phyloP scores from a whole-genome alignment of 2,329 filamentous ascomycete genomes.

The Fonsecaea erecta region DNA sequence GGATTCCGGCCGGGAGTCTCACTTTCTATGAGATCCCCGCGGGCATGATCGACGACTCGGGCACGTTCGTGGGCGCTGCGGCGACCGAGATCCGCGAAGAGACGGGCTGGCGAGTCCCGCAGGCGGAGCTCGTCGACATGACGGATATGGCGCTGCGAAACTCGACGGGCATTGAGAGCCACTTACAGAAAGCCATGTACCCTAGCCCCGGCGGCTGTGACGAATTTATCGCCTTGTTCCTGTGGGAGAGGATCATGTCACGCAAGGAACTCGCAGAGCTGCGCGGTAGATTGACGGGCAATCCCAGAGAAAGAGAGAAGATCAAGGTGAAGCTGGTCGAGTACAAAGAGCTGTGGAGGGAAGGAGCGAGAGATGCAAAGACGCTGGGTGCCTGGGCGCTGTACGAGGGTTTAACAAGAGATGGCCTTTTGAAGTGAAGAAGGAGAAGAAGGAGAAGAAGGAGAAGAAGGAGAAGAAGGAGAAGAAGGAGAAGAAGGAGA shows the following conservation, averaged over 20 bases:
- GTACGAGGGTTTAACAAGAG: slow-evolving; percentile 57
- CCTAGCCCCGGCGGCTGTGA: slow-evolving; percentile 62
- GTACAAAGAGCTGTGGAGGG: slow-evolving; percentile 58
- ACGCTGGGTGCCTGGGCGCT: slow-evolving; percentile 59
- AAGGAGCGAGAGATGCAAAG: slow-evolving; percentile 60
- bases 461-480: too few species aligned
- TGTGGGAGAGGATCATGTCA: slow-evolving; percentile 59
- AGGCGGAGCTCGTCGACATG: slow-evolving; percentile 58
- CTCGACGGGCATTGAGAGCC: slow-evolving; percentile 40
- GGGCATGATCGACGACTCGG: slow-evolving; percentile 63
- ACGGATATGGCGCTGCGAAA: slow-evolving; percentile 51
- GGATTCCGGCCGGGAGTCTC: slow-evolving; percentile 60
- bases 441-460: too few species aligned
- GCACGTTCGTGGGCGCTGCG: slow-evolving; percentile 58
- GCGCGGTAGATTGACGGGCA: slow-evolving; percentile 58
- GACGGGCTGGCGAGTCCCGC: slow-evolving; percentile 55
- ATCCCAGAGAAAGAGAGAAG: slow-evolving; percentile 57
- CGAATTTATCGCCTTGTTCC: slow-evolving; percentile 61
- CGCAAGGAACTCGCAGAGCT: slow-evolving; percentile 54
- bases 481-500: too few species aligned
- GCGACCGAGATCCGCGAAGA: slow-evolving; percentile 63
- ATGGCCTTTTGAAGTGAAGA: slow-evolving; percentile 40
- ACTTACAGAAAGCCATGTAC: slow-evolving; percentile 57
- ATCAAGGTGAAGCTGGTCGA: slow-evolving; percentile 62
- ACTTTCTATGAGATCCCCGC: slow-evolving; percentile 62